These are phyloP conservation scores for Geotrichum cucujoidarum DNA, from an alignment of 1,139 yeast species.

Conservation along the genomic window DNA sequence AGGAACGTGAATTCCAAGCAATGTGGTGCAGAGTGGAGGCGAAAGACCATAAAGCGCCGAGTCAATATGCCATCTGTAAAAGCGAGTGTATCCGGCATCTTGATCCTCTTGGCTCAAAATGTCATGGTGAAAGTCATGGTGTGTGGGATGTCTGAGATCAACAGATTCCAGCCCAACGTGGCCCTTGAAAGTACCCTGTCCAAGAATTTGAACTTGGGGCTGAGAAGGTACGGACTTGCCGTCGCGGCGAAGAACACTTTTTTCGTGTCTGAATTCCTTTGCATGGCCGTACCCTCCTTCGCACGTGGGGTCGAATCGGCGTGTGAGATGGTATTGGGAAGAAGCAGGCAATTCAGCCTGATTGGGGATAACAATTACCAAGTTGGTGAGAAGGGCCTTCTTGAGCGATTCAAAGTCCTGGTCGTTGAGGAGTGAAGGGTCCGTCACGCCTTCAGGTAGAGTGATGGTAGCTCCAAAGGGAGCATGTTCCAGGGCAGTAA, in stretches of 20 bases:
- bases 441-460: slow-evolving; percentile 63
- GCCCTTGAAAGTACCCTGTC: slow-evolving; percentile 65
- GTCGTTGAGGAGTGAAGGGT: slow-evolving; percentile 67
- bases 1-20: slow-evolving; percentile 80
- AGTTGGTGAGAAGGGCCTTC: slow-evolving; percentile 59
- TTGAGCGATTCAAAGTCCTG: slow-evolving; percentile 58
- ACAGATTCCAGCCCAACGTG: slow-evolving; percentile 70
- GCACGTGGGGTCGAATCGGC: slow-evolving; percentile 71
- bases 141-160: slow-evolving; percentile 73
- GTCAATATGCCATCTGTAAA: slow-evolving; percentile 91
- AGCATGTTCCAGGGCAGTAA: slow-evolving; percentile 43
- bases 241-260: slow-evolving; percentile 72
- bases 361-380: slow-evolving; percentile 68
- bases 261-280: slow-evolving; percentile 71
- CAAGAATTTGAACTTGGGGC: slow-evolving; percentile 86
- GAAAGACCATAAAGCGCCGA: slow-evolving; percentile 79
- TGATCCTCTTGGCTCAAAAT: slow-evolving; percentile 59
- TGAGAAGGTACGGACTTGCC: slow-evolving; percentile 73
- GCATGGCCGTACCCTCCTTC: slow-evolving; percentile 77
- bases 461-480: slow-evolving; percentile 65
- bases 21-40: slow-evolving; percentile 80
- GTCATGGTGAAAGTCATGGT: slow-evolving; percentile 68
- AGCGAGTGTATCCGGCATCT: slow-evolving; percentile 61
- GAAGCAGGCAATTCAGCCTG: slow-evolving; percentile 63
- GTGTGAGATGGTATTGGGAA: slow-evolving; percentile 69